Percentiles rank a stretch among this genome's conserved stretches.
Conservation (phyloP, 192 early-diverging fungal genomes). For the Backusella macrospora region DNA sequence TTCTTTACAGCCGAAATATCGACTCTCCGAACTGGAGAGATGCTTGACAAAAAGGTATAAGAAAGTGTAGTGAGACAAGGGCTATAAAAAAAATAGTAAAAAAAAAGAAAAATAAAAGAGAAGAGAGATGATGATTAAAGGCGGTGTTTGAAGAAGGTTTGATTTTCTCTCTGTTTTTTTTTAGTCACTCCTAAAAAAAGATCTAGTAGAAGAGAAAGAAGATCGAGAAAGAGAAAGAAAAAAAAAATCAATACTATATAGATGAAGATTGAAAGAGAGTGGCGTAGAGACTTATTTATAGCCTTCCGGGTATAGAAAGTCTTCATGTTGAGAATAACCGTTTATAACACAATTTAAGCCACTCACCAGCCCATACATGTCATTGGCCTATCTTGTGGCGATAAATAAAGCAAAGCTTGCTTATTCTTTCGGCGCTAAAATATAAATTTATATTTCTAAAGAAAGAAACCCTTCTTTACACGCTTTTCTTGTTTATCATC, state of each 20-base stretch:
- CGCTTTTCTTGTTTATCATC: neutral
- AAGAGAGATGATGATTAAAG: neutral
- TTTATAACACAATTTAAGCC: conserved; percentile 9
- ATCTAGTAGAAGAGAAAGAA: neutral
- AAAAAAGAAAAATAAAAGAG: neutral
- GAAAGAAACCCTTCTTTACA: neutral
- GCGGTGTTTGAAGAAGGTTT: neutral
- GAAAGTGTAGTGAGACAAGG: conserved; percentile 17
- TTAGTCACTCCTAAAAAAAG: conserved; percentile 10
- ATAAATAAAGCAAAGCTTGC: conserved; percentile 11
- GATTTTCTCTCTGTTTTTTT: neutral
- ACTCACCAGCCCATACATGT: conserved; percentile 13
- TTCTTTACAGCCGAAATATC: neutral
- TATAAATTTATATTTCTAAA: neutral
- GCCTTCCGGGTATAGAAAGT: conserved; percentile 2
- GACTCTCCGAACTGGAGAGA: conserved; percentile 4
- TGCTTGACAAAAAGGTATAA: conserved; percentile 9
- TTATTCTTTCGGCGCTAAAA: conserved; percentile 3
- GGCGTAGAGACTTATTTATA: conserved; percentile 14
- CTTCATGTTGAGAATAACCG: conserved; percentile 7
- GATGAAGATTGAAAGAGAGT: neutral
- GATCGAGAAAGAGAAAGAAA: neutral
- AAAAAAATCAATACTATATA: neutral
- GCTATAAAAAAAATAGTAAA: neutral
- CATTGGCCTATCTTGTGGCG: conserved; percentile 11